Percentiles rank a stretch among this genome's conserved stretches.
These are phyloP conservation scores for Filosporella fistucella DNA, from an alignment of 495 filamentous ascomycete species.

Conservation along the genomic window DNA sequence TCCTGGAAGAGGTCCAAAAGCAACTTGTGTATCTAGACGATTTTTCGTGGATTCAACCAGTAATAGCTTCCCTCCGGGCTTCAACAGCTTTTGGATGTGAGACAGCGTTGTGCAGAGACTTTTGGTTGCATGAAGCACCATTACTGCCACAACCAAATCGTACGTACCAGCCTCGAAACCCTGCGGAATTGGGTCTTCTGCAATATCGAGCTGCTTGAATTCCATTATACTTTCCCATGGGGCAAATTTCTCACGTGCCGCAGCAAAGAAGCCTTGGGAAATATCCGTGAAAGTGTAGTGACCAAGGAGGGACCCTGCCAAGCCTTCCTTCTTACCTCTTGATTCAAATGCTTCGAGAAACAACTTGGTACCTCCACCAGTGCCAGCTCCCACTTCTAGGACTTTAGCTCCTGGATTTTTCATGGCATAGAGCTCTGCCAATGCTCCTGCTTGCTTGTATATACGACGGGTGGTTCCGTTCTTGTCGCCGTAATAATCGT, in stretches of 20 bases:
- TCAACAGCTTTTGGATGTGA: conserved; percentile 33
- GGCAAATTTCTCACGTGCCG: conserved; percentile 39
- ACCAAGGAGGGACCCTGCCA: background rate
- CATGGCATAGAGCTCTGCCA: conserved; percentile 26
- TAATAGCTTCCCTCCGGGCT: conserved; percentile 16
- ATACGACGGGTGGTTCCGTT: background rate
- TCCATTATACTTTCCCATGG: conserved; percentile 16
- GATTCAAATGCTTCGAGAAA: conserved; percentile 19
- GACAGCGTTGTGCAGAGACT: conserved; percentile 41
- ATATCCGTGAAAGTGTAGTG: conserved; percentile 47
- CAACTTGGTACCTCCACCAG: conserved; percentile 32
- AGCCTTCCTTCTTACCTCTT: background rate
- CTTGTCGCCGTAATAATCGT: conserved; percentile 1
- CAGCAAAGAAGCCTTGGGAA: conserved; percentile 41
- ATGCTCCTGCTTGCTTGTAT: conserved; percentile 10
- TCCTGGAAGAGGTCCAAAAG: conserved; percentile 39
- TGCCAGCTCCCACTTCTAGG: conserved; percentile 45
- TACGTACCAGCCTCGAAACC: conserved; percentile 41
- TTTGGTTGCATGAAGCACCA: conserved; percentile 46
- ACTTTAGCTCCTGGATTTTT: conserved; percentile 37
- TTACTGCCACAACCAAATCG: conserved; percentile 48
- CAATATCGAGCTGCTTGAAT: conserved; percentile 39
- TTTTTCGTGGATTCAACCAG: conserved; percentile 23
- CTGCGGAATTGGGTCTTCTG: conserved; percentile 38
- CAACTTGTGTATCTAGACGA: conserved; percentile 29